Conservation (phyloP, 2,329 filamentous ascomycete species). For the Colletotrichum sansevieriae region DNA sequence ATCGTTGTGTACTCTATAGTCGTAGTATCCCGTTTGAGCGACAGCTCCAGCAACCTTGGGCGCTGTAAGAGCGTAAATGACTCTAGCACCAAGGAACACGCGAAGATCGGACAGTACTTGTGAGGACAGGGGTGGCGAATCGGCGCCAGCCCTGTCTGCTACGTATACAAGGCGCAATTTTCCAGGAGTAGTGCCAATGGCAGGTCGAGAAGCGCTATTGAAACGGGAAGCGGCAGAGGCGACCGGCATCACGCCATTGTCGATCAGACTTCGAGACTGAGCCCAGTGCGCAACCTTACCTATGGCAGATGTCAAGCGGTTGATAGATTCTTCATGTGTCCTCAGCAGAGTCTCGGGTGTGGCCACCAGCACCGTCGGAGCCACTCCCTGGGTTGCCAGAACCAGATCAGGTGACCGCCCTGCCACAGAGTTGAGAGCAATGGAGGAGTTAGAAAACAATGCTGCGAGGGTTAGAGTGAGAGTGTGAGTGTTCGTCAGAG, state of each 20-base stretch:
- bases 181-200: slow-evolving; percentile 72
- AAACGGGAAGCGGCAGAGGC: slow-evolving; percentile 68
- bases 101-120: slow-evolving; percentile 83
- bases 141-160: slow-evolving; percentile 77
- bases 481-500: slow-evolving; percentile 83
- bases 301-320: slow-evolving; percentile 71
- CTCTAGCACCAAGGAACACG: slow-evolving; percentile 81
- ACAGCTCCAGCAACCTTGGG: slow-evolving; percentile 89
- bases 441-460: slow-evolving; percentile 84
- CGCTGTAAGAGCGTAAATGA: slow-evolving; percentile 88
- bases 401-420: slow-evolving; percentile 78
- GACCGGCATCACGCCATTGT: slow-evolving; percentile 80
- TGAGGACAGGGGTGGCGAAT: slow-evolving; percentile 74
- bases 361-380: slow-evolving; percentile 86
- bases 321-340: slow-evolving; percentile 73
- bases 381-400: slow-evolving; percentile 78
- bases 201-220: slow-evolving; percentile 63
- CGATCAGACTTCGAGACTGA: slow-evolving; percentile 76
- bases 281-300: slow-evolving; percentile 78
- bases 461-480: slow-evolving; percentile 85
- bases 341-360: slow-evolving; percentile 79
- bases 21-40: slow-evolving; percentile 88
- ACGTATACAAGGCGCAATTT: slow-evolving; percentile 86
- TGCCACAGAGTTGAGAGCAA: slow-evolving; percentile 91
- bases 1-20: slow-evolving; percentile 75